Base-by-base conservation (phyloP, 2,329 filamentous ascomycete genomes). In the Massarina eburnea region DNA sequence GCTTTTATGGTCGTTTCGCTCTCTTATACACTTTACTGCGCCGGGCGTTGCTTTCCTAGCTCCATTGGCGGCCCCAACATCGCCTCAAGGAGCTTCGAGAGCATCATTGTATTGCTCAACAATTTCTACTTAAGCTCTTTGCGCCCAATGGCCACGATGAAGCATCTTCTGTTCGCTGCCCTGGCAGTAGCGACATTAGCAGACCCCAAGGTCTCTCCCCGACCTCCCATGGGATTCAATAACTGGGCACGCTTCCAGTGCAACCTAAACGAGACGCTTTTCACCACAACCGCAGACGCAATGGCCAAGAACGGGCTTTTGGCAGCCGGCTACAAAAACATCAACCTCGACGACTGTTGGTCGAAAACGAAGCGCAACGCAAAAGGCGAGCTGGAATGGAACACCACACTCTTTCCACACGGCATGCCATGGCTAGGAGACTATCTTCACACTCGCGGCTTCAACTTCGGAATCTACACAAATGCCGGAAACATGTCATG, bases 151-250 rank as follows among this genome's bases (percentile, higher is more conserved):
- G 20, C 52, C 42, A 20, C 38, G 9, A n/a, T 49, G 17, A 27
- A 33, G 29, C 43, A 45, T 7, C 4, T 56, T 1, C 17, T 58
- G 3, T 29, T 54, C 18, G 41, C 44, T 36, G 38, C 39, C 2
- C 30, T 56, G 24, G 39, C 51, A 21, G 41, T 38, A 17, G 24
- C 38, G 29, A 17, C 45, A 10, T 45, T 44, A 8, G 52, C 51
- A 42, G 38, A 53, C 41, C 51, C 53, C 14, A 40, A 49, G 21
- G 36, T 60, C 14, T 53, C 48, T 1, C 53, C 58, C 9, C 45
- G 47, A 14, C 58, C 76, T 1, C 76, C 76, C 8, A 79, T 79
- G 76, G 76, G 75, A 19, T 80, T 76, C 67, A 78, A 78, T 57
- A 76, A 75, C 51, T 80, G 77, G 76, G 66, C 75, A 1, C 72